These are phyloP conservation scores for Schwanniomyces occidentalis DNA, from an alignment of 805 yeast genomes.

Conservation along the genomic window DNA sequence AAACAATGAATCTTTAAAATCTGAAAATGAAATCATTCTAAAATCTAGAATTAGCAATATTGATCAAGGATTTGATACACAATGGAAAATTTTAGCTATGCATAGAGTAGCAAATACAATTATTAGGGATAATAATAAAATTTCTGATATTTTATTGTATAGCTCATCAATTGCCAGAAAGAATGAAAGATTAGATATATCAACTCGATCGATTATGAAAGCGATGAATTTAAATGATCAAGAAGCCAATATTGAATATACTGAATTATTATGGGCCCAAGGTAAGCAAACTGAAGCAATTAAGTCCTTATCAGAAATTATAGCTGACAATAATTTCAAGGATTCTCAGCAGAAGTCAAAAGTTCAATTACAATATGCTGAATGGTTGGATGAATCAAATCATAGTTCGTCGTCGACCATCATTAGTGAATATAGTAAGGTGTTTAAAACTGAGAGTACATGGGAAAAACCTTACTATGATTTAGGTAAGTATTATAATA, in stretches of 20 bases:
- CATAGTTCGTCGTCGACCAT: conserved; percentile 77
- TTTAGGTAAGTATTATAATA: conserved; percentile 76
- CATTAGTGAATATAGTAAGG: conserved; percentile 63
- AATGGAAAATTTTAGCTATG: conserved; percentile 58
- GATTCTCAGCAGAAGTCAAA: conserved; percentile 27
- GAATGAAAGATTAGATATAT: conserved; percentile 67
- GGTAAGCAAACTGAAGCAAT: conserved; percentile 87
- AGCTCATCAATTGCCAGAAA: conserved; percentile 67
- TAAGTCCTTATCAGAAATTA: conserved; percentile 52
- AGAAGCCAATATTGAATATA: conserved; percentile 69
- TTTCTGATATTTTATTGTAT: conserved; percentile 51
- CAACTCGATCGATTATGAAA: conserved; percentile 65
- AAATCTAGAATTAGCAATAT: conserved; percentile 31
- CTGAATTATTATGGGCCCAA: conserved; percentile 83
- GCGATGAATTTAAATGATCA: conserved; percentile 48
- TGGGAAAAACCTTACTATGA: conserved; percentile 84
- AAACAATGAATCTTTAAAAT: conserved; percentile 9
- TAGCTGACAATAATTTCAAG: conserved; percentile 19
- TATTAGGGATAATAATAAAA: conserved; percentile 34
- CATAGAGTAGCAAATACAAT: conserved; percentile 48
- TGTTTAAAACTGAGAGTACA: conserved; percentile 51
- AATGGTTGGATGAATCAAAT: conserved; percentile 86
- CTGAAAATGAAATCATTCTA: conserved; percentile 20
- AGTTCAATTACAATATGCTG: conserved; percentile 75
- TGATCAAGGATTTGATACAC: conserved; percentile 53